Evolutionary conservation across 306 rosid species (phyloP), one percentile per base, ranked within the genome.

Genomic region (Cucurbita argyrosperma): DNA sequence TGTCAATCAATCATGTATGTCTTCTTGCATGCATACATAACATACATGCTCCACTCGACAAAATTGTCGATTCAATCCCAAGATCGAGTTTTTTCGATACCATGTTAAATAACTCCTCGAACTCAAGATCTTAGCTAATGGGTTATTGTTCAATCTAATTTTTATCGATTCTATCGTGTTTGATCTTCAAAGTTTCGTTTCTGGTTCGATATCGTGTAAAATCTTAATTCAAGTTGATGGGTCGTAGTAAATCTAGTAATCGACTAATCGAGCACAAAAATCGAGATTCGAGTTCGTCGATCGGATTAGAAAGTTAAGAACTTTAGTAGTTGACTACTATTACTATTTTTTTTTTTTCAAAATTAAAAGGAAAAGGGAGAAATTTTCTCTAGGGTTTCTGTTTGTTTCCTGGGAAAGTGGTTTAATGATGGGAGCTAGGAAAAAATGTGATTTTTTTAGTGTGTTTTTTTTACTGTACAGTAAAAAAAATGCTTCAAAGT

Each of bases 391-490:
- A 45, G 8, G 38, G 43, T 66, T 66, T 66, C 72, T 67, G 73
- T 67, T 67, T 67, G 73, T 67, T 67, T 67, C 73, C 55, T 13
- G 23, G 39, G 73, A 46, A 67, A 67, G 56, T 45, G 19, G 40
- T 46, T 18, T 38, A 13, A 52, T 42, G 71, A 51, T 63, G 30
- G 30, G 30, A 63, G 46, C 13, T 58, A 5, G 38, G 5, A 11
- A 60, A 60, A 47, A 47, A 47, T 10, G 1, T 47, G 62, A 19
- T 13, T 21, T 18, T 56, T 12, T 19, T 5, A 7, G 38, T 56
- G 9, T 38, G 43, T 26, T 23, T 21, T 35, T 35, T 62, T 62
- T 12, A 38, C 68, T 38, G 26, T 39, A 39, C 5, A 26, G 30
- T 5, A 57, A 21, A 57, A 1, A 58, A 58, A 58, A 61, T 15